Evolutionary conservation across 805 yeast genomes (phyloP).

Genomic region (Yamadazyma takamatsuzukensis): DNA sequence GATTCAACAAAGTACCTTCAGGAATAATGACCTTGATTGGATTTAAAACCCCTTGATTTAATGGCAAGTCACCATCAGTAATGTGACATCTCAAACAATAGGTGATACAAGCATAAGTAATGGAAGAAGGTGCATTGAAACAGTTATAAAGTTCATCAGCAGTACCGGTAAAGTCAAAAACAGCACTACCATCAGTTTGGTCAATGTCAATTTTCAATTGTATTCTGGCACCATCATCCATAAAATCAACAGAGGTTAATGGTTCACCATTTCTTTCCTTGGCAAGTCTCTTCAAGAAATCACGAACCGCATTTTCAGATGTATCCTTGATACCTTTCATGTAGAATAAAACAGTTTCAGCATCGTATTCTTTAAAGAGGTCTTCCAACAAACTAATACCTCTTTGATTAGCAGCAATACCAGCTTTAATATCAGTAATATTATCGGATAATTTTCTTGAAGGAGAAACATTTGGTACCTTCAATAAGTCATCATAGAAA

Average conservation of each 20-base stretch:
- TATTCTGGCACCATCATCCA: conserved; percentile 16
- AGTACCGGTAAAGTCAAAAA: conserved; percentile 24
- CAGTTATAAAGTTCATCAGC: conserved; percentile 18
- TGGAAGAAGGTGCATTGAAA: conserved; percentile 17
- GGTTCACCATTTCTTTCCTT: conserved; percentile 41
- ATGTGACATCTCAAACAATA: conserved; percentile 17
- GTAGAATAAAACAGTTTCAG: conserved; percentile 60
- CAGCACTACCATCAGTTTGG: conserved; percentile 16
- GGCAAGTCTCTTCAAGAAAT: conserved; percentile 14
- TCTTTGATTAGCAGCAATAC: conserved; percentile 80
- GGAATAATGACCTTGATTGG: conserved; percentile 14
- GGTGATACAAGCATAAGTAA: conserved; percentile 15
- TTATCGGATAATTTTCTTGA: conserved; percentile 17
- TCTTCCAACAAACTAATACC: conserved; percentile 64
- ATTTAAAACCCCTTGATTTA: conserved; percentile 15
- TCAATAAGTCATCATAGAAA: conserved; percentile 11
- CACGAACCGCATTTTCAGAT: conserved; percentile 66
- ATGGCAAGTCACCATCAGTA: conserved; percentile 17
- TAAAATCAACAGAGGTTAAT: conserved; percentile 10
- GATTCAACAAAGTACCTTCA: conserved; percentile 13
- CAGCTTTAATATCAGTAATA: conserved; percentile 66
- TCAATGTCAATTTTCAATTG: conserved; percentile 14
- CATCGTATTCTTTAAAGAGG: conserved; percentile 59
- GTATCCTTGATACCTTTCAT: conserved; percentile 82
- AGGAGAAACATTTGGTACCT: conserved; percentile 24